Evolutionary conservation across 1,139 yeast species (phyloP).

Genomic region (Yamadazyma triangularis): DNA sequence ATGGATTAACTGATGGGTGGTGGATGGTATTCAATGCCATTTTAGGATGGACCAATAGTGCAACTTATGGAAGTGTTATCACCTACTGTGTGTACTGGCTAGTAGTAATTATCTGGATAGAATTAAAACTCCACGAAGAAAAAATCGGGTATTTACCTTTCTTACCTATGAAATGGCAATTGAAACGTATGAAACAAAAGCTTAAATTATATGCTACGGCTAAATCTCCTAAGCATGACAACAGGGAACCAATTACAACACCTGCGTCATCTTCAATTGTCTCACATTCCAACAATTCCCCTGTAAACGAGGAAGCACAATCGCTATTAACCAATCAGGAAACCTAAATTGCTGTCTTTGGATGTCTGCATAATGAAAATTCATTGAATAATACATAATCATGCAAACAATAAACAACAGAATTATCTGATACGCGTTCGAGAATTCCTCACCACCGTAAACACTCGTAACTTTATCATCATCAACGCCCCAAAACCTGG

Average conservation of each 20-base stretch:
- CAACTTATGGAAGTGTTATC: constrained; percentile 87
- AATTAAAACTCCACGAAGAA: constrained; percentile 55
- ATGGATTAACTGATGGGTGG: constrained; percentile 84
- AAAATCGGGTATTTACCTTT: constrained; percentile 56
- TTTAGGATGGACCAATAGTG: constrained; percentile 94
- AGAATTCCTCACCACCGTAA: too few relatives aligned
- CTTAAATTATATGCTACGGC: constrained; percentile 23
- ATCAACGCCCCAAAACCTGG: too few relatives aligned
- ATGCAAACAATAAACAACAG: too few relatives aligned
- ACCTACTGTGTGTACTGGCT: constrained; percentile 79
- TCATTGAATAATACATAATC: too few relatives aligned
- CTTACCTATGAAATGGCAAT: constrained; percentile 59
- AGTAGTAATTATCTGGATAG: constrained; percentile 50
- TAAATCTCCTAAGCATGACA: too few relatives aligned
- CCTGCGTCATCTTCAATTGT: too few relatives aligned
- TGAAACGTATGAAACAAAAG: constrained; percentile 51
- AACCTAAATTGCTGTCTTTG: too few relatives aligned
- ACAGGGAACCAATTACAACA: too few relatives aligned
- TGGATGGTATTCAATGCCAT: constrained; percentile 93
- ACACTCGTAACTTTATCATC: too few relatives aligned
- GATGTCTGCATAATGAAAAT: too few relatives aligned
- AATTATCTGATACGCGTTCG: too few relatives aligned
- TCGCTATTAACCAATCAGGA: background rate
- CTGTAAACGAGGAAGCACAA: background rate
- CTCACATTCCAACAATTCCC: too few relatives aligned